Base-by-base conservation (phyloP, 2,329 filamentous ascomycete species). In the Aspergillus calidoustus region DNA sequence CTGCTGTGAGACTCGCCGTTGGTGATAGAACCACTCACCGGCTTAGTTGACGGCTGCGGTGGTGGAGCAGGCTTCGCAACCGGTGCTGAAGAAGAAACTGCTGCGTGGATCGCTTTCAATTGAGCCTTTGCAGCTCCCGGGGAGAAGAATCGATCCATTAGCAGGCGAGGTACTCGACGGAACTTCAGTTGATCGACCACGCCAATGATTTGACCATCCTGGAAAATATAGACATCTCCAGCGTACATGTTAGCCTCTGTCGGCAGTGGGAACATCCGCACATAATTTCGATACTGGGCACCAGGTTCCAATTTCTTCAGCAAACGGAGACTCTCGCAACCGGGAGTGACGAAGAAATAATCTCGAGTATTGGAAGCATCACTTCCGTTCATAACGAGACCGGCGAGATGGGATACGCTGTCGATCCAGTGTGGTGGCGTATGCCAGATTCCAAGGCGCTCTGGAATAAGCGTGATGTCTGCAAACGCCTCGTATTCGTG, bases 141-240 rank as follows among this genome's bases (percentile, higher is more conserved):
- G 3, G 62, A 65, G 34, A 70, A 68, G 55, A 69, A 68, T 19
- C 54, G 56, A 44, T 64, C 64, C 66, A 69, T 65, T 43, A 69
- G 60, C 30, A 67, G 23, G 31, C 69, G 62, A 19, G 68, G 69
- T 41, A 64, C 57, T 7, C 70, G 68, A 17, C 76, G 72, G 69
- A 82, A 82, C 61, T 71, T 57, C 34, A 73, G 62, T 2, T 69
- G 70, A 3, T 66, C 71, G 1, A 77, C 68, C 53, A 74, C 62
- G 1, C 74, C 78, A 1, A 80, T 62, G 17, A 80, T 69, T 1
- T 50, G 60, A 6, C 67, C 67, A 7, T 74, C 70, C 13, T 77
- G 73, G 1, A 79, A 57, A 19, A 79, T 69, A 56, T 77, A 79
- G 3, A 80, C 72, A 59, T 81, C 79, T 22, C 80, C 80, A 0